Percentiles rank a stretch among this genome's conserved stretches.
Conservation (phyloP, 768 basidiomycete species). For the Boletus barrowsii region DNA sequence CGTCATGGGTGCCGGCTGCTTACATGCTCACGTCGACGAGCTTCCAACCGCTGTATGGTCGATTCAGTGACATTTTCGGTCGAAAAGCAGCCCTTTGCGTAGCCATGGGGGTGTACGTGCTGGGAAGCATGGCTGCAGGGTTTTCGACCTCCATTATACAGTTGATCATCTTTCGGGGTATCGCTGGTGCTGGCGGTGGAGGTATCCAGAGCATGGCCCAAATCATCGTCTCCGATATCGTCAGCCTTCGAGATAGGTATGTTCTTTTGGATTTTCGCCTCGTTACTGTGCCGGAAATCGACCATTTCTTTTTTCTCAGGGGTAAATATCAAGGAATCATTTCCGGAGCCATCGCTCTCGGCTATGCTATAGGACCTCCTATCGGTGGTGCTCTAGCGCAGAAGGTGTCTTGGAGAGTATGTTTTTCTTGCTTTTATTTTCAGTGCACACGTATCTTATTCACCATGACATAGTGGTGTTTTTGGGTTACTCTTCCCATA, state of each 20-base stretch:
- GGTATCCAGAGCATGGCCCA: constrained; percentile 67
- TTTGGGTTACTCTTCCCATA: constrained; percentile 68
- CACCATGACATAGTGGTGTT: constrained; percentile 54
- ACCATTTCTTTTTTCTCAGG: constrained; percentile 26
- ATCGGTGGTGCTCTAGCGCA: constrained; percentile 65
- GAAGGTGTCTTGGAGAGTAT: constrained; percentile 59
- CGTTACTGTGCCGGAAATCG: background rate
- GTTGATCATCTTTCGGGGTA: constrained; percentile 65
- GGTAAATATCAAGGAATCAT: constrained; percentile 81
- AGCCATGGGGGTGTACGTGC: constrained; percentile 60
- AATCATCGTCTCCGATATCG: constrained; percentile 72
- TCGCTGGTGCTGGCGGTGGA: constrained; percentile 70
- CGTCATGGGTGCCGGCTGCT: constrained; percentile 69
- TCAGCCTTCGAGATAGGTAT: constrained; percentile 63
- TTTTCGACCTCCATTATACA: constrained; percentile 63
- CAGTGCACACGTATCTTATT: background rate
- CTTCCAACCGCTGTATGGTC: constrained; percentile 48
- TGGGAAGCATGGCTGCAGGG: constrained; percentile 65
- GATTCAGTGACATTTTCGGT: constrained; percentile 66
- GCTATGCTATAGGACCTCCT: constrained; percentile 65
- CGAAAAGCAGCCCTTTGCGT: constrained; percentile 58
- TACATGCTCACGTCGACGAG: constrained; percentile 59
- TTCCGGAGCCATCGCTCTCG: constrained; percentile 50
- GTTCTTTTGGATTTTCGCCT: constrained; percentile 5
- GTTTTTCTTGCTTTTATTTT: constrained; percentile 14